These are phyloP conservation scores for Volvox africanus DNA, from an alignment of 139 green algal genomes.

Conservation along the genomic window DNA sequence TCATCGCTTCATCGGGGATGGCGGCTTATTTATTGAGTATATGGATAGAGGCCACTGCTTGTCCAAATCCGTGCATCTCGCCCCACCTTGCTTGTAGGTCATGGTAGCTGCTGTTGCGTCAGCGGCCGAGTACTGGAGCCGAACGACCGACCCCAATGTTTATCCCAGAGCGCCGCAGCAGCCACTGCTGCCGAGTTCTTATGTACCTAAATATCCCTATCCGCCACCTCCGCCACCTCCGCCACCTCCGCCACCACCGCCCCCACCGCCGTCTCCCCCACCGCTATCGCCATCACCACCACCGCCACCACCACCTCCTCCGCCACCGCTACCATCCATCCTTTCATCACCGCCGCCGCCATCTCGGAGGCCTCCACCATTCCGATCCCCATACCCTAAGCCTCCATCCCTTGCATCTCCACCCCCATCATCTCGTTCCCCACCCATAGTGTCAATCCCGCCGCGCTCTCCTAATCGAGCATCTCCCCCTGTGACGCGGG, in stretches of 20 bases:
- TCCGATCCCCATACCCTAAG: background rate
- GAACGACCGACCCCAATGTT: background rate
- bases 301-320: background rate
- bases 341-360: background rate
- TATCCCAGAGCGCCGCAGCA: too few species aligned
- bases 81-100: background rate
- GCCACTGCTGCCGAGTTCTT: too few species aligned
- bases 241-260: background rate
- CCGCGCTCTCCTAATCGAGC: background rate
- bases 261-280: background rate
- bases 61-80: too few species aligned
- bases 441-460: too few species aligned
- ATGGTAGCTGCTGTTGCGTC: background rate
- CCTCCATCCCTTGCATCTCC: background rate
- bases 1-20: too few species aligned
- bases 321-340: background rate
- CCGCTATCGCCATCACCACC: background rate
- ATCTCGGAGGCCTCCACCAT: background rate
- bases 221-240: background rate
- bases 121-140: background rate
- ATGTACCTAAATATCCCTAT: background rate
- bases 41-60: too few species aligned
- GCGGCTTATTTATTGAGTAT: too few species aligned
- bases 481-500: background rate
- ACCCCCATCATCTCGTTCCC: background rate